A percentile compares a stretch with the other conserved stretches of the same genome.
These are phyloP conservation scores for Graphilbum ipis-grandicollis DNA, from an alignment of 2,329 filamentous ascomycete genomes.

Conservation along the genomic window DNA sequence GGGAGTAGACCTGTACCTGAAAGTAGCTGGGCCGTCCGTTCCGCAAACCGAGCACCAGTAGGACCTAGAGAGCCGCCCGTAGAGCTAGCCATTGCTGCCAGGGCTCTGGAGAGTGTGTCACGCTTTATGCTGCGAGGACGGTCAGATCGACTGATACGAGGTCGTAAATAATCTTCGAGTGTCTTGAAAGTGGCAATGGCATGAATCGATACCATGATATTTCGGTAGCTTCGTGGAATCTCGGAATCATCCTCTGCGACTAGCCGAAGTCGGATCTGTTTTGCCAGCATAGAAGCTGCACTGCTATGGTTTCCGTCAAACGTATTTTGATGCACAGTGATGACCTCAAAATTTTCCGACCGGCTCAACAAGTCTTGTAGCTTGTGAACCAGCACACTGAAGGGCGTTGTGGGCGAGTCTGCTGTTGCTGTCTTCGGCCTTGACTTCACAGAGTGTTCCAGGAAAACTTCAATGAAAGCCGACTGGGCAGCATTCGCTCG, in stretches of 20 bases:
- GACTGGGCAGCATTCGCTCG: conserved; percentile 53
- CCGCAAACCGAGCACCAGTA: conserved; percentile 28
- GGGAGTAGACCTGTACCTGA: conserved; percentile 11
- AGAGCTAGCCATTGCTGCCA: conserved; percentile 60
- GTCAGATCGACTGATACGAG: conserved; percentile 69
- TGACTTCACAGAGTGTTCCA: conserved; percentile 54
- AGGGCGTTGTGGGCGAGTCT: conserved; percentile 62
- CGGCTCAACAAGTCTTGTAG: conserved; percentile 90
- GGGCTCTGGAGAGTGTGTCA: conserved; percentile 43
- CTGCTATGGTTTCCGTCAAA: conserved; percentile 82
- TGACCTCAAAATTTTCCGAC: conserved; percentile 93
- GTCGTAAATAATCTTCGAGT: conserved; percentile 85
- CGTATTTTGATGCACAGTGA: conserved; percentile 85
- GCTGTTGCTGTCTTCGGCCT: conserved; percentile 45
- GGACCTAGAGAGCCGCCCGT: conserved; percentile 38
- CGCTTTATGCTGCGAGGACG: conserved; percentile 47
- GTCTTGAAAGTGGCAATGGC: conserved; percentile 97
- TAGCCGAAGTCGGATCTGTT: conserved; percentile 80
- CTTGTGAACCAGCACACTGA: conserved; percentile 83
- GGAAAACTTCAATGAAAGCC: conserved; percentile 82
- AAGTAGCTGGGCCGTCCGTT: conserved; percentile 17
- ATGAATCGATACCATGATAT: conserved; percentile 97
- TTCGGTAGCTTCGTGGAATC: conserved; percentile 72
- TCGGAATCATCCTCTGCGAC: conserved; percentile 81
- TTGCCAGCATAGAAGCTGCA: conserved; percentile 87